phyloP scores from a whole-genome alignment of 78 protist species.

The Dictyostelium purpureum region DNA sequence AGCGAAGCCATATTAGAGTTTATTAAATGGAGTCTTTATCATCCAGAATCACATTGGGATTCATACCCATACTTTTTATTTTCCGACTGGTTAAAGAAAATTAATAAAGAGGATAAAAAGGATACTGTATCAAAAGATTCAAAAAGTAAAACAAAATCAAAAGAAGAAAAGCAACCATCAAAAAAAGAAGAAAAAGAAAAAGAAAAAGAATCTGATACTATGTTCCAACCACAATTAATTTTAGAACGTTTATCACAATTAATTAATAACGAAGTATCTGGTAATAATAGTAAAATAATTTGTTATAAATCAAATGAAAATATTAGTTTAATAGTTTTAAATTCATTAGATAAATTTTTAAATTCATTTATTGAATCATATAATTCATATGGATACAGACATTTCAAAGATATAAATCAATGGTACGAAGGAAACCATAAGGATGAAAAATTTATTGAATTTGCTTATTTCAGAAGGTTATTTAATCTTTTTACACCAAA shows the following conservation, averaged over 20 bases:
- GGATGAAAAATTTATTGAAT: conserved; percentile 26
- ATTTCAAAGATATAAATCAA: background rate
- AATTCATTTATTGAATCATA: background rate
- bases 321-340: background rate
- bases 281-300: background rate
- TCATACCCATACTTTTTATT: conserved; percentile 20
- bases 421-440: background rate
- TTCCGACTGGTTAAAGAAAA: conserved; percentile 21
- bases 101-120: background rate
- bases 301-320: background rate
- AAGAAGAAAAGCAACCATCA: background rate
- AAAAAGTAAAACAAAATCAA: background rate
- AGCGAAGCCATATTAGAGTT: background rate
- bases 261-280: too few relatives aligned
- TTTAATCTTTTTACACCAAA: background rate
- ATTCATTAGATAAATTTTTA: background rate
- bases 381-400: background rate
- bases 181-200: background rate
- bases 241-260: background rate
- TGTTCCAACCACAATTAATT: conserved; percentile 22
- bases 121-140: background rate
- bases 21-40: conserved; percentile 29
- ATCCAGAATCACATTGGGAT: conserved; percentile 71
- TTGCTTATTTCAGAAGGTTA: conserved; percentile 37
- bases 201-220: conserved; percentile 13